A percentile compares a stretch with the other conserved stretches of the same genome.
Evolutionary conservation across 345 rosid species (phyloP).

Genomic region (Viola odorata): DNA sequence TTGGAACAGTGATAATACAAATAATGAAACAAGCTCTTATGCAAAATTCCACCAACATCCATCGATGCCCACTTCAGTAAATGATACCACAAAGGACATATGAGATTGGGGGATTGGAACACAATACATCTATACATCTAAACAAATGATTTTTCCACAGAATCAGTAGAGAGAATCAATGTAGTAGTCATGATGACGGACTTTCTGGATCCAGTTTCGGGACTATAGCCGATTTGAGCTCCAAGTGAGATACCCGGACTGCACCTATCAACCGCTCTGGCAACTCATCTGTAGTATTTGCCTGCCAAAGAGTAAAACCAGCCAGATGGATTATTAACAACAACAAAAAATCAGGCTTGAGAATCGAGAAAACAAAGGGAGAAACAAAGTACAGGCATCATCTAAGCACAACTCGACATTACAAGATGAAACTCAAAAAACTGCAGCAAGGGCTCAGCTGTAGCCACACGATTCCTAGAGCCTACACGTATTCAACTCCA

Average conservation of each 20-base stretch:
- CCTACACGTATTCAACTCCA: too few relatives aligned
- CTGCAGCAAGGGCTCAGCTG: too few relatives aligned
- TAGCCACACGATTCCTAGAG: too few relatives aligned
- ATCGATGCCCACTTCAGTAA: conserved; percentile 5
- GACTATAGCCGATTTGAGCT: conserved; percentile 82
- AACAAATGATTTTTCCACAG: conserved; percentile 12
- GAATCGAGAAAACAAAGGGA: background rate
- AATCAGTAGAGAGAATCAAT: background rate
- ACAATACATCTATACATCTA: conserved; percentile 1
- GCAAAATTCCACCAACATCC: conserved; percentile 3
- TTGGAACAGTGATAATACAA: too few relatives aligned
- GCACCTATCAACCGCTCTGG: conserved; percentile 91
- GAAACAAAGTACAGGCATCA: background rate
- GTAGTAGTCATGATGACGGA: conserved; percentile 11
- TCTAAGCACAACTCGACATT: too few relatives aligned
- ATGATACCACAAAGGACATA: background rate
- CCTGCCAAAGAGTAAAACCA: conserved; percentile 32
- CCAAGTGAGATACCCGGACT: conserved; percentile 83
- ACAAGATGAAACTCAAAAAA: too few relatives aligned
- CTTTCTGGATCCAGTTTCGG: conserved; percentile 54
- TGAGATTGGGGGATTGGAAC: background rate
- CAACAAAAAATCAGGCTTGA: background rate
- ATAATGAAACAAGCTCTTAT: too few relatives aligned
- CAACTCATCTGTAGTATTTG: conserved; percentile 75
- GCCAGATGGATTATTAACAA: background rate